phyloP scores from a whole-genome alignment of 768 basidiomycete genomes.

The Amanita molliuscula region DNA sequence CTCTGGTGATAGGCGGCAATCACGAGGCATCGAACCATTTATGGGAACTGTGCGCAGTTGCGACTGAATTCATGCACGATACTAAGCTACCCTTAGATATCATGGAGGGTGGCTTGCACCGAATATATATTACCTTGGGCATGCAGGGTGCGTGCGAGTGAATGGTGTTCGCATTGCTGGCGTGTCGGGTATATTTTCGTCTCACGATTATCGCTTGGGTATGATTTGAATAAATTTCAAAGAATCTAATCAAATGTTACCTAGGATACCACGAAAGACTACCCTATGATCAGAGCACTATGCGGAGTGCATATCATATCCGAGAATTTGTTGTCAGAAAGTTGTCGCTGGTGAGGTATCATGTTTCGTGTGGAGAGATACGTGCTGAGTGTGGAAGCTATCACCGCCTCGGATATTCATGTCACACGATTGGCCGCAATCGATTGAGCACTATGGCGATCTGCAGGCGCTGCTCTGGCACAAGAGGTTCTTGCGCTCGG shows the following conservation, averaged over 20 bases:
- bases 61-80: background rate
- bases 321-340: constrained; percentile 78
- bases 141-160: constrained; percentile 80
- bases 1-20: constrained; percentile 93
- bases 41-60: constrained; percentile 75
- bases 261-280: constrained; percentile 72
- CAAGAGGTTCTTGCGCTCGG: constrained; percentile 70
- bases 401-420: constrained; percentile 68
- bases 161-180: constrained; percentile 87
- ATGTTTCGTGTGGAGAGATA: background rate
- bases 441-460: constrained; percentile 78
- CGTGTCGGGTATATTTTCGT: constrained; percentile 86
- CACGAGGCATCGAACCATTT: constrained; percentile 96
- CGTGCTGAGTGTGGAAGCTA: constrained; percentile 28
- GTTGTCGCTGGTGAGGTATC: constrained; percentile 51
- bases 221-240: constrained; percentile 4
- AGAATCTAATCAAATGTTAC: background rate
- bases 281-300: constrained; percentile 64
- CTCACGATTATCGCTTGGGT: constrained; percentile 65
- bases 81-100: constrained; percentile 40
- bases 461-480: constrained; percentile 49
- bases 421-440: constrained; percentile 94
- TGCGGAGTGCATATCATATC: constrained; percentile 85
- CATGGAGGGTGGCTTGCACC: constrained; percentile 96
- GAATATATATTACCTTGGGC: constrained; percentile 93